Base-by-base conservation (phyloP, 805 yeast species). In the Candida wancherniae region DNA sequence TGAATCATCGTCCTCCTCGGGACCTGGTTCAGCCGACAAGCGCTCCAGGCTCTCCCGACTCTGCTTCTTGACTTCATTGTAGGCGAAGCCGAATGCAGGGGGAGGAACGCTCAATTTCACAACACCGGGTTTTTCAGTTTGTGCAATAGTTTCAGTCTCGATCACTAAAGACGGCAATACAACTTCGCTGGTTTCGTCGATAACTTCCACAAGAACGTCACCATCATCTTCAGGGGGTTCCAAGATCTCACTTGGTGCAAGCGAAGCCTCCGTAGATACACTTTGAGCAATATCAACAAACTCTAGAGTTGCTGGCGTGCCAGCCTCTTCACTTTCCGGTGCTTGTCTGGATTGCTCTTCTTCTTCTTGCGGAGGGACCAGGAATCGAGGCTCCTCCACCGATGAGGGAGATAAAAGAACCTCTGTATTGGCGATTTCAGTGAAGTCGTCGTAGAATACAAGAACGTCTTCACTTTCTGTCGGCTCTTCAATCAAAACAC, bases 301-400 rank as follows among this genome's bases (percentile, higher is more conserved):
- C 9, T 13, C 33, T 11, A 31, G 20, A 5, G 30, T 22, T 15
- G 25, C 9, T 2, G 34, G 10, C 6, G 24, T 9, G 12, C 8
- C 12, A 4, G 19, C 3, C 8, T 11, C 19, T 12, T 20, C n/a
- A 5, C 11, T 28, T 14, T n/a, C n/a, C n/a, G n/a, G n/a, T n/a
- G n/a, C n/a, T n/a, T n/a, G n/a, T n/a, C n/a, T n/a, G n/a, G n/a
- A n/a, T n/a, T n/a, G n/a, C n/a, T n/a, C n/a, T n/a, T n/a, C n/a
- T n/a, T n/a, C n/a, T n/a, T n/a, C n/a, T n/a, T n/a, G n/a, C n/a
- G n/a, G n/a, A n/a, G n/a, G n/a, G n/a, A n/a, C n/a, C n/a, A n/a
- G n/a, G n/a, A n/a, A n/a, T n/a, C n/a, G n/a, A 4, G 42, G 42
- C 27, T 37, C 41, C 16, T 40, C 45, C 5, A 43, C 29, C 3